Conservation (phyloP, 768 basidiomycete genomes). For the Amanita pallidorosea region DNA sequence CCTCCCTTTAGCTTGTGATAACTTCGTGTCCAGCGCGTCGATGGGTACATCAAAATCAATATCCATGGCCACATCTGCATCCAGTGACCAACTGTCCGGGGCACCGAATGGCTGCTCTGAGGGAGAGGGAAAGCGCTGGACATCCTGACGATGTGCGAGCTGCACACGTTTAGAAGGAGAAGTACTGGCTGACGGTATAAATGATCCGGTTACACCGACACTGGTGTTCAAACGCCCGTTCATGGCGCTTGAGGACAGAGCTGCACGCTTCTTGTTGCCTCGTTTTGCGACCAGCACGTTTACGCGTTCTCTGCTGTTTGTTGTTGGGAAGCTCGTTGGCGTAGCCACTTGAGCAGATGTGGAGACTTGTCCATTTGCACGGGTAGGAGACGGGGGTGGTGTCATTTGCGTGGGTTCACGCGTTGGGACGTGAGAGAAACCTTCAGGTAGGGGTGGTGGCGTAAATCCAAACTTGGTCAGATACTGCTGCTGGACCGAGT, state of each 20-base stretch:
- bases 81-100: conserved; percentile 24
- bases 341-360: conserved; percentile 18
- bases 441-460: conserved; percentile 55
- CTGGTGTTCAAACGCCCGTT: conserved; percentile 3
- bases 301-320: conserved; percentile 42
- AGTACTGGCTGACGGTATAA: conserved; percentile 12
- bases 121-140: conserved; percentile 30
- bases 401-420: conserved; percentile 21
- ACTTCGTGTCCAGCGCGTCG: conserved; percentile 35
- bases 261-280: conserved; percentile 49
- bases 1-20: conserved; percentile 13
- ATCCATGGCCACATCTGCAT: conserved; percentile 37
- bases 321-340: conserved; percentile 18
- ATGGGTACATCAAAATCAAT: conserved; percentile 46
- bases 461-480: conserved; percentile 73
- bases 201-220: conserved; percentile 2
- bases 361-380: conserved; percentile 14
- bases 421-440: conserved; percentile 45
- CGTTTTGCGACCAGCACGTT: conserved; percentile 72
- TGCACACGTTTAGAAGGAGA: conserved; percentile 26
- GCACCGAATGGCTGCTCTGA: conserved; percentile 39
- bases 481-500: conserved; percentile 66
- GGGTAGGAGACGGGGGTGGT: conserved; percentile 37
- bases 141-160: conserved; percentile 19
- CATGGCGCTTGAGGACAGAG: conserved; percentile 16